A percentile compares a stretch with the other conserved stretches of the same genome.
Evolutionary conservation across 2,329 filamentous ascomycete genomes (phyloP).

Genomic region (Colletotrichum theobromicola): DNA sequence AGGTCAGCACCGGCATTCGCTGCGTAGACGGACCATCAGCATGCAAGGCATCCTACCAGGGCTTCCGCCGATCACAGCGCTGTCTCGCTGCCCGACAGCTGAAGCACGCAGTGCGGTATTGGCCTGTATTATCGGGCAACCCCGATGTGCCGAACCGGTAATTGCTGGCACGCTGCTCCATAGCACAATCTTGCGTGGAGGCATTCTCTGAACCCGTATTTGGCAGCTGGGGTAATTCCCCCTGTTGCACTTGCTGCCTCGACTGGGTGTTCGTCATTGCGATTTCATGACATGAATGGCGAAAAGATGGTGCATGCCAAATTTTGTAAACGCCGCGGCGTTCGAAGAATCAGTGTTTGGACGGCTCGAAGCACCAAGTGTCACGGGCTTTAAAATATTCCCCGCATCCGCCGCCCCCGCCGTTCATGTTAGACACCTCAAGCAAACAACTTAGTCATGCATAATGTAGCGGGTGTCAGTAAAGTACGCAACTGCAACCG

Average conservation of each 20-base stretch:
- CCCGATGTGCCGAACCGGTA: neutral
- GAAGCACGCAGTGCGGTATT: neutral
- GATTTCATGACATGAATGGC: neutral
- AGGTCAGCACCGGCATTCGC: neutral
- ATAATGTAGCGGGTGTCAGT: neutral
- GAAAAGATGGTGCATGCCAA: neutral
- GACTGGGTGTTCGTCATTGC: neutral
- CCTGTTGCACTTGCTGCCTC: neutral
- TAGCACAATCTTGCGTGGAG: neutral
- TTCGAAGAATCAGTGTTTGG: neutral
- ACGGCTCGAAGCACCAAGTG: neutral
- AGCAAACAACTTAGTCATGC: neutral
- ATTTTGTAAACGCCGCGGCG: neutral
- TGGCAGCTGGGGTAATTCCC: neutral
- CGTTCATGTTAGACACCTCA: neutral
- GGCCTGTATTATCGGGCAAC: neutral
- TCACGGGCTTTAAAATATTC: neutral
- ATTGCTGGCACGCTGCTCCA: neutral
- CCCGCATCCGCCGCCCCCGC: neutral
- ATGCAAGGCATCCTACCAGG: neutral
- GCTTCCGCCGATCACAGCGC: neutral
- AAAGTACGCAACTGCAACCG: neutral
- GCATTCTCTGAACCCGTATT: too few relatives aligned
- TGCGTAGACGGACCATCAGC: neutral
- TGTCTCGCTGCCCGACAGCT: neutral